Conservation (phyloP, 495 filamentous ascomycete species). For the Aeminium ludgeri region DNA sequence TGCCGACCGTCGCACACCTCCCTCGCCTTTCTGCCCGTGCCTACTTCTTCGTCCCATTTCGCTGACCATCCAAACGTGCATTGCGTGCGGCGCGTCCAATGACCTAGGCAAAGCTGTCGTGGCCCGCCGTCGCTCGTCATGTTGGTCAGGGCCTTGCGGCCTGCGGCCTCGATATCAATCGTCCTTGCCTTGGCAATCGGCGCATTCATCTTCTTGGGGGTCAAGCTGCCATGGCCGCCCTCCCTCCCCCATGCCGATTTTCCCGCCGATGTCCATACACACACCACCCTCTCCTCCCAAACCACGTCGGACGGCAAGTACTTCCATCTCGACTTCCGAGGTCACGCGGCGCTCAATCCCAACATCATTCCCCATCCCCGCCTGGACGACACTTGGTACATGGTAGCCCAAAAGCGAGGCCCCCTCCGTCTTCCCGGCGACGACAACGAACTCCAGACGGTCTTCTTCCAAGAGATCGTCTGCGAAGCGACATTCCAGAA, state of each 20-base stretch:
- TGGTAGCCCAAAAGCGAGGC: slow-evolving; percentile 30
- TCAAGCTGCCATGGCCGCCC: too few species aligned
- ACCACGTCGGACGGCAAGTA: neutral
- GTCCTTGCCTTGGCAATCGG: slow-evolving; percentile 8
- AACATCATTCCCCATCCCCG: slow-evolving; percentile 37
- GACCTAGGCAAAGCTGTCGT: too few species aligned
- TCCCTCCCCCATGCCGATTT: too few species aligned
- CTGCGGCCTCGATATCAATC: slow-evolving; percentile 1
- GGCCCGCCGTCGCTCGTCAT: too few species aligned
- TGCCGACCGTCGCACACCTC: too few species aligned
- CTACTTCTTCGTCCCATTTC: too few species aligned
- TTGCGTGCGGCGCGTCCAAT: too few species aligned
- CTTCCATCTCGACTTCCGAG: neutral
- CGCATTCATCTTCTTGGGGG: neutral
- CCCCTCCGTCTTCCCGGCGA: too few species aligned
- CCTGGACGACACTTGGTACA: slow-evolving; percentile 28
- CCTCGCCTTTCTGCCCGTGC: too few species aligned
- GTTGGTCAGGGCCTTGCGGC: too few species aligned
- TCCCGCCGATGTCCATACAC: neutral
- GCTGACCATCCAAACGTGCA: too few species aligned
- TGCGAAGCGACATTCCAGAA: slow-evolving; percentile 32
- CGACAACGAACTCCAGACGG: too few species aligned
- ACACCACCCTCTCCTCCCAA: neutral
- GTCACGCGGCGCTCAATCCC: slow-evolving; percentile 30
- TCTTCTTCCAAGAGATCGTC: slow-evolving; percentile 26